Conservation (phyloP, 169 alveolate genomes). For the Plasmodium gonderi region DNA sequence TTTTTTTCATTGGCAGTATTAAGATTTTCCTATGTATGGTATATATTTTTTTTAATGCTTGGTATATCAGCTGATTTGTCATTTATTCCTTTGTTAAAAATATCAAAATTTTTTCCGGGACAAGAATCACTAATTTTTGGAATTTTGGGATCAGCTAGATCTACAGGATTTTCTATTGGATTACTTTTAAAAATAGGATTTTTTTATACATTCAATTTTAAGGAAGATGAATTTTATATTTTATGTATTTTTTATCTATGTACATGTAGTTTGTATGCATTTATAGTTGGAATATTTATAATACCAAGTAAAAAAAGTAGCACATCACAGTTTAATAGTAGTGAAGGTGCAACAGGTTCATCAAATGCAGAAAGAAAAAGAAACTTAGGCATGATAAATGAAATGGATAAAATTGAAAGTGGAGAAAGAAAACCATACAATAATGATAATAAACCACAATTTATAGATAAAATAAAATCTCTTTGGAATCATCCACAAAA, state of each 20-base stretch:
- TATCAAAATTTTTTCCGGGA: conserved; percentile 50
- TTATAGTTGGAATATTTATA: conserved; percentile 57
- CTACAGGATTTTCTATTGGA: conserved; percentile 51
- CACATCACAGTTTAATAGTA: not conserved
- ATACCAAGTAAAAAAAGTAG: conserved; percentile 17
- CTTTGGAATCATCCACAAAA: conserved; percentile 68
- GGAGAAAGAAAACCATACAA: not conserved
- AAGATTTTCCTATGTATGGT: conserved; percentile 53
- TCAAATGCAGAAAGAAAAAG: conserved; percentile 21
- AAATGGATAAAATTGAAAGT: conserved; percentile 24
- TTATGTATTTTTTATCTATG: conserved; percentile 32
- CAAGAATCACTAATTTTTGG: conserved; percentile 68
- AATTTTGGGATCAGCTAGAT: conserved; percentile 65
- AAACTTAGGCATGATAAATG: not conserved
- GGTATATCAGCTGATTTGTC: conserved; percentile 74
- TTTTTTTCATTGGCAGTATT: conserved; percentile 14
- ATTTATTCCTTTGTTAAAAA: conserved; percentile 59
- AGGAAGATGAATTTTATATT: conserved; percentile 37
- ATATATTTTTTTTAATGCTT: conserved; percentile 32
- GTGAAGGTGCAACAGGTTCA: conserved; percentile 49
- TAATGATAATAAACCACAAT: not conserved
- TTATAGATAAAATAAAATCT: not conserved
- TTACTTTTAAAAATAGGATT: conserved; percentile 29
- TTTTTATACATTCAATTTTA: conserved; percentile 20
- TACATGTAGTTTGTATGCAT: conserved; percentile 15